A percentile compares a stretch with the other conserved stretches of the same genome.
These are phyloP conservation scores for Aspergillus sp. DNA, from an alignment of 2,329 filamentous ascomycete genomes.

Conservation along the genomic window DNA sequence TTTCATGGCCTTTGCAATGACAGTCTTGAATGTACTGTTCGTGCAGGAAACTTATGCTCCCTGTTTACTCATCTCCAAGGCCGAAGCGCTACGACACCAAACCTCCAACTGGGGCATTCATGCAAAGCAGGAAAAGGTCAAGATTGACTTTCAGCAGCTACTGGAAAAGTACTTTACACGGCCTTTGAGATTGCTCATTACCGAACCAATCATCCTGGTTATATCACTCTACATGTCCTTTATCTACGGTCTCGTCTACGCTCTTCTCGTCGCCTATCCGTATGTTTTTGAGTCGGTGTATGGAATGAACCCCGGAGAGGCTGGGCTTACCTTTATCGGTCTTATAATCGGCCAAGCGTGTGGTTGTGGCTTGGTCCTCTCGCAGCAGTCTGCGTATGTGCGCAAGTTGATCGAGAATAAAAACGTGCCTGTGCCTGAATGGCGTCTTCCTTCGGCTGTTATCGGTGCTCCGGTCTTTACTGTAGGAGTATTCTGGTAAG, in stretches of 20 bases:
- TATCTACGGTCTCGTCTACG: slow-evolving; percentile 17
- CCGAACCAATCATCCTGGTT: slow-evolving; percentile 19
- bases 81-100: slow-evolving; percentile 13
- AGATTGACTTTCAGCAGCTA: slow-evolving; percentile 11
- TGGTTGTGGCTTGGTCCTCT: slow-evolving; percentile 11
- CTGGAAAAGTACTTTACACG: slow-evolving; percentile 16
- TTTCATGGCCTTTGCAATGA: slow-evolving; percentile 47
- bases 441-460: slow-evolving; percentile 18
- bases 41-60: slow-evolving; percentile 52
- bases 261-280: slow-evolving; percentile 17
- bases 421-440: slow-evolving; percentile 16
- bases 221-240: slow-evolving; percentile 21
- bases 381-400: slow-evolving; percentile 9
- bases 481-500: slow-evolving; percentile 18
- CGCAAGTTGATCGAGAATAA: slow-evolving; percentile 15
- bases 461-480: slow-evolving; percentile 15
- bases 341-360: slow-evolving; percentile 12
- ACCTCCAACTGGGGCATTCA: slow-evolving; percentile 18
- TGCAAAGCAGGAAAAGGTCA: slow-evolving; percentile 14
- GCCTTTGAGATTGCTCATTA: slow-evolving; percentile 15
- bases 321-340: slow-evolving; percentile 15
- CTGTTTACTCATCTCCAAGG: slow-evolving; percentile 12
- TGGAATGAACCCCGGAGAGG: slow-evolving; percentile 9
- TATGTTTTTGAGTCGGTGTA: slow-evolving; percentile 13
- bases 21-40: slow-evolving; percentile 31